Base-by-base conservation (phyloP, 495 filamentous ascomycete species). In the Penicillium herquei region DNA sequence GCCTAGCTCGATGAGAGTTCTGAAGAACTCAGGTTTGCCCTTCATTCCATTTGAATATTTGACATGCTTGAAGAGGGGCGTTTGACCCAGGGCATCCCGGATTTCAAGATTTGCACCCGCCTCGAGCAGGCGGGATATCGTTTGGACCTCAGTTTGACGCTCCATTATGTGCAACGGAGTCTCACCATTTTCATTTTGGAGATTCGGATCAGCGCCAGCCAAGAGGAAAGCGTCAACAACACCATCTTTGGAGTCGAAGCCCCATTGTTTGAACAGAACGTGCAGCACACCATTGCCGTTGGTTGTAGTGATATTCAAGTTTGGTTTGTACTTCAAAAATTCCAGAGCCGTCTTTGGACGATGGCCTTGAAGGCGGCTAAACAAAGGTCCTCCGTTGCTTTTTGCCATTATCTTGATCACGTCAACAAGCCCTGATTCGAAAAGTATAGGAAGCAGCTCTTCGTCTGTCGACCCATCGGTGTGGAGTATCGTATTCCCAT, bases 51-150 rank as follows among this genome's bases (percentile, higher is more conserved):
- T n/a, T n/a, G n/a, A n/a, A n/a, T n/a, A n/a, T n/a, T n/a, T n/a
- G n/a, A n/a, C n/a, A n/a, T n/a, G n/a, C 44, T 52, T 54, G 35
- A 62, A 62, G 12, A 62, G 51, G 9, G 49, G 21, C 1, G 62
- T 62, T 39, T 57, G 55, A 14, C 62, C 62, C n/a, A 56, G 7
- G 3, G 12, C 2, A 52, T 65, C 41, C 7, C 59, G 49, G 6
- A 45, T 31, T 21, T 65, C 62, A 42, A 65, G 46, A 26, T 65
- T 17, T 53, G 57, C 64, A 21, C 64, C 64, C 3, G 64, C 60
- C 17, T 55, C 30, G 1, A 66, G 8, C 11, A 66, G 47, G 17
- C 9, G 54, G 35, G 35, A 35, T 4, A 64, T 32, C 6, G 9
- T 30, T 44, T 44, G 10, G 1, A 26, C 12, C 7, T 44, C 6